Evolutionary conservation across 768 basidiomycete species (phyloP).

Genomic region (Collybia mongolica): DNA sequence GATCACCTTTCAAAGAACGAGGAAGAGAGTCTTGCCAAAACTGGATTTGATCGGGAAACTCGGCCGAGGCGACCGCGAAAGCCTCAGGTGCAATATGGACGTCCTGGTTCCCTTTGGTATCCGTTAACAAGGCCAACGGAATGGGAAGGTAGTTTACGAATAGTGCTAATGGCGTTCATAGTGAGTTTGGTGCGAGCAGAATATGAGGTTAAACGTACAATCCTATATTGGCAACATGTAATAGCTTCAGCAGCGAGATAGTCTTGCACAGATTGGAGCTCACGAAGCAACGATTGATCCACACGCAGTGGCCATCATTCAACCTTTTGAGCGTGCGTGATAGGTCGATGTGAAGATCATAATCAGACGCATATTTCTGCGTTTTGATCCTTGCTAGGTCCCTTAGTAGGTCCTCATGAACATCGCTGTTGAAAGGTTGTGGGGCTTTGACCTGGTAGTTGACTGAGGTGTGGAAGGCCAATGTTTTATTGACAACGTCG

Average conservation of each 20-base stretch:
- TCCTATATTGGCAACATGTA: slow-evolving; percentile 8
- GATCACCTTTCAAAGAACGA: slow-evolving; percentile 42
- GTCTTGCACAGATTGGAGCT: slow-evolving; percentile 23
- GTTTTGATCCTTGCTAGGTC: slow-evolving; percentile 48
- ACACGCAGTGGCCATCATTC: slow-evolving; percentile 59
- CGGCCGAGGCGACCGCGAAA: slow-evolving; percentile 46
- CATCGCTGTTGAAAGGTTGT: slow-evolving; percentile 48
- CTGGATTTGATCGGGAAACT: slow-evolving; percentile 49
- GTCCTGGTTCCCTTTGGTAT: slow-evolving; percentile 38
- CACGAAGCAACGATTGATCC: slow-evolving; percentile 56
- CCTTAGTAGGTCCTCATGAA: slow-evolving; percentile 53
- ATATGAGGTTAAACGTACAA: slow-evolving; percentile 10
- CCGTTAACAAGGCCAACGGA: slow-evolving; percentile 48
- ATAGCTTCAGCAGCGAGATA: background rate
- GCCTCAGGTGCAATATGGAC: slow-evolving; percentile 56
- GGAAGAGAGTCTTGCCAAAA: slow-evolving; percentile 56
- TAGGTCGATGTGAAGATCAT: slow-evolving; percentile 55
- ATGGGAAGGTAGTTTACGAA: slow-evolving; percentile 48
- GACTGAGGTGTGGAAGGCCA: slow-evolving; percentile 61
- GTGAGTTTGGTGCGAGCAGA: background rate
- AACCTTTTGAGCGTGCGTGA: slow-evolving; percentile 51
- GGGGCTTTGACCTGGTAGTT: slow-evolving; percentile 61
- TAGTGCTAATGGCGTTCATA: slow-evolving; percentile 26
- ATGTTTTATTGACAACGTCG: slow-evolving; percentile 54
- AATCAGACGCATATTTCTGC: slow-evolving; percentile 46